phyloP scores from a whole-genome alignment of 768 basidiomycete species.

The Suillus luteus region DNA sequence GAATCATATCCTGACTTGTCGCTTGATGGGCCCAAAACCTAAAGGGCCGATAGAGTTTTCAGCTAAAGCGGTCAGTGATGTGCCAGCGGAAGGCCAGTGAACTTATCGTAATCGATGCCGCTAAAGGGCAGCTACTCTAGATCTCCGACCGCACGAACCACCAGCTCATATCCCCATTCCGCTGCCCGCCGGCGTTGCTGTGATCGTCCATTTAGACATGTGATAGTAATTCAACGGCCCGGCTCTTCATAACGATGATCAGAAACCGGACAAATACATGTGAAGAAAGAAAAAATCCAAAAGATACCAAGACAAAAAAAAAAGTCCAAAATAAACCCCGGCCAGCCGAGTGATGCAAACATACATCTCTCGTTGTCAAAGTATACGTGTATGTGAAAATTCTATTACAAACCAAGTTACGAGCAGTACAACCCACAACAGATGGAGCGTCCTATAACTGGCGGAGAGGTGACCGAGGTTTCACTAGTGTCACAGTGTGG shows the following conservation, averaged over 20 bases:
- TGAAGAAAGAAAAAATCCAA: not conserved
- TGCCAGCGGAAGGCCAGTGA: not conserved
- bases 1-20: not conserved
- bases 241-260: not conserved
- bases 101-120: slow-evolving; percentile 1
- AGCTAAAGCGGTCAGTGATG: not conserved
- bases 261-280: slow-evolving; percentile 2
- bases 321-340: not conserved
- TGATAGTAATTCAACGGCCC: not conserved
- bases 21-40: not conserved
- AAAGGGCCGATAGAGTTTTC: not conserved
- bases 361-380: not conserved
- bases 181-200: not conserved
- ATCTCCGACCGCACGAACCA: not conserved
- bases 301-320: not conserved
- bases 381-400: slow-evolving; percentile 5
- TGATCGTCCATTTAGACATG: not conserved
- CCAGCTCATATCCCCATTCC: not conserved
- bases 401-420: slow-evolving; percentile 9
- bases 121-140: not conserved
- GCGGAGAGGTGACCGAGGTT: slow-evolving; percentile 4
- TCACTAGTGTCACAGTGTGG: slow-evolving; percentile 4
- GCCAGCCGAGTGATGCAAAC: not conserved
- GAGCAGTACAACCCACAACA: slow-evolving; percentile 5
- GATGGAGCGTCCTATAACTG: slow-evolving; percentile 1